Conservation (phyloP, 2,329 filamentous ascomycete species). For the Paecilomyces variotii region DNA sequence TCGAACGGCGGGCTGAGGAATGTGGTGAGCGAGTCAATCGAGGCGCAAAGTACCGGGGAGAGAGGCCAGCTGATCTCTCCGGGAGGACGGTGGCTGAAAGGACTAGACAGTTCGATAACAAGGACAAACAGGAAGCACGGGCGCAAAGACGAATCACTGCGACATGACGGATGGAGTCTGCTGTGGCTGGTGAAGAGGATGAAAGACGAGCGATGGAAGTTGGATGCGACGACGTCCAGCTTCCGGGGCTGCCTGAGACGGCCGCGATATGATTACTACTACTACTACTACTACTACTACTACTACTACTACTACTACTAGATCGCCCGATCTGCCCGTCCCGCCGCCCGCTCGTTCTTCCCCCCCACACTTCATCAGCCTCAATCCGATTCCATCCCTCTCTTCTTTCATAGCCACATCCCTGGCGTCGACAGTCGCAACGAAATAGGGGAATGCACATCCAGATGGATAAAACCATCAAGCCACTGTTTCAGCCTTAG, state of each 20-base stretch:
- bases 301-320: too few species aligned
- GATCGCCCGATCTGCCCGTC: conserved; percentile 2
- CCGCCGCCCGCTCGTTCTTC: background rate
- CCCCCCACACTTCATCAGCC: background rate
- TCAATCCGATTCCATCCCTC: conserved; percentile 8
- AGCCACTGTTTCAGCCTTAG: conserved; percentile 15
- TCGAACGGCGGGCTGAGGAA: background rate
- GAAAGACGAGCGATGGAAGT: background rate
- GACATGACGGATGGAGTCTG: background rate
- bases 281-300: too few species aligned
- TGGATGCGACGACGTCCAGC: background rate
- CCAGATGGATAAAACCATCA: conserved; percentile 5
- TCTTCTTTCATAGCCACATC: conserved; percentile 11
- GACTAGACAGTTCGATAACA: background rate
- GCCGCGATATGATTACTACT: background rate
- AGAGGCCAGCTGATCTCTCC: background rate
- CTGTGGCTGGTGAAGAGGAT: background rate
- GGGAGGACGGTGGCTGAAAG: background rate
- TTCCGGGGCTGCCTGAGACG: background rate
- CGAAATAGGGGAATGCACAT: background rate
- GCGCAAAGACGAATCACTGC: background rate
- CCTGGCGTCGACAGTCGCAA: background rate
- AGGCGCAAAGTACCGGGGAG: background rate
- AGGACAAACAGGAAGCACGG: background rate
- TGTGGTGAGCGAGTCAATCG: background rate